These are phyloP conservation scores for Neonothopanus nambi DNA, from an alignment of 1,284 basidiomycete genomes.

Conservation along the genomic window DNA sequence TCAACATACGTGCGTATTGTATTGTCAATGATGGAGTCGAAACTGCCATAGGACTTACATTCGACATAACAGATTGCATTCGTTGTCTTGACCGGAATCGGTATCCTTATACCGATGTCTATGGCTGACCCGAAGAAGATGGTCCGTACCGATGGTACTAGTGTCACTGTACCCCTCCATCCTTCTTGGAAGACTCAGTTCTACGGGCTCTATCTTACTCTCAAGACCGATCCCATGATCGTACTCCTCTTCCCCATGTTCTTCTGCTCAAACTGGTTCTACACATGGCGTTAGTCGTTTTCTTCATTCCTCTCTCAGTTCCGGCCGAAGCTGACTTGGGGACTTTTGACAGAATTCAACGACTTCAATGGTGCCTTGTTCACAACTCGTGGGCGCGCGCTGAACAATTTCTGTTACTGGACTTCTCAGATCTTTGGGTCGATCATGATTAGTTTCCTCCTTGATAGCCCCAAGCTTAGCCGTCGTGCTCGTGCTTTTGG, in stretches of 20 bases:
- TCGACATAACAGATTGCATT: slow-evolving; percentile 68
- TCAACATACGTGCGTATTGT: slow-evolving; percentile 57
- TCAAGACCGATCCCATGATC: slow-evolving; percentile 36
- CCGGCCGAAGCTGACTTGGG: too few species aligned
- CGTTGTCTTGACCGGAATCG: slow-evolving; percentile 66
- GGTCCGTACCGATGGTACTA: slow-evolving; percentile 74
- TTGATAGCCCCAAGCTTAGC: slow-evolving; percentile 53
- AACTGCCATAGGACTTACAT: background rate
- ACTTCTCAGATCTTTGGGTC: slow-evolving; percentile 66
- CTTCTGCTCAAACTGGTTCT: slow-evolving; percentile 31
- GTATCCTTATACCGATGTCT: slow-evolving; percentile 59
- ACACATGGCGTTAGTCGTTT: slow-evolving; percentile 20
- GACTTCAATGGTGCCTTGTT: slow-evolving; percentile 24
- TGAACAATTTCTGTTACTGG: slow-evolving; percentile 75
- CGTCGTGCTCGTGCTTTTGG: slow-evolving; percentile 65
- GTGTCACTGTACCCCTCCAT: slow-evolving; percentile 55
- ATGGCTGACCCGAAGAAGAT: slow-evolving; percentile 72
- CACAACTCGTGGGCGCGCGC: slow-evolving; percentile 46
- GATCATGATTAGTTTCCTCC: slow-evolving; percentile 59
- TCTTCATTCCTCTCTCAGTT: too few species aligned
- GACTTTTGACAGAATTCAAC: slow-evolving; percentile 18
- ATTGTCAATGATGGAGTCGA: background rate
- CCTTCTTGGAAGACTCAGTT: slow-evolving; percentile 61
- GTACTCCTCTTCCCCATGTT: slow-evolving; percentile 29
- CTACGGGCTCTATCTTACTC: slow-evolving; percentile 45